Evolutionary conservation across 2,329 filamentous ascomycete genomes (phyloP).

Genomic region (Fusarium acutatum): DNA sequence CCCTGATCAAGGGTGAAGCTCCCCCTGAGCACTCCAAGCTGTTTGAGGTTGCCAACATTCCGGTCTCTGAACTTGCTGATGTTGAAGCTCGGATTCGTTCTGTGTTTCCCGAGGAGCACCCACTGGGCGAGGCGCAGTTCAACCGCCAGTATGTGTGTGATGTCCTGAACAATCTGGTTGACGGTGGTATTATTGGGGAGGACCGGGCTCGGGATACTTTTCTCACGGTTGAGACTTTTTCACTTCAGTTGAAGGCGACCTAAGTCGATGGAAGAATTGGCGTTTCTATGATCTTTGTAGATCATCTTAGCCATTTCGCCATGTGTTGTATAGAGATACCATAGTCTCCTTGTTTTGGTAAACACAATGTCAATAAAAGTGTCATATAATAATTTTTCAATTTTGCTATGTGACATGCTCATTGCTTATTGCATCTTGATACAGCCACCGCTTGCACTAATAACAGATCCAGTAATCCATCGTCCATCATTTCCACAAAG

Average conservation of each 20-base stretch:
- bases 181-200: background rate
- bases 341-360: no score
- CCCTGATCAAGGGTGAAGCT: background rate
- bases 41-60: background rate
- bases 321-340: background rate
- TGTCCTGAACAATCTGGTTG: background rate
- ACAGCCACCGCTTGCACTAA: slow-evolving; percentile 48
- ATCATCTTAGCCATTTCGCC: no score
- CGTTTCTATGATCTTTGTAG: background rate
- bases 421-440: slow-evolving; percentile 43
- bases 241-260: background rate
- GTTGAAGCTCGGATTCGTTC: background rate
- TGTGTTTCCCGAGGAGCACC: fast-evolving
- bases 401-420: no score
- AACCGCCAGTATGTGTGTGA: background rate
- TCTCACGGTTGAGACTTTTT: background rate
- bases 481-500: slow-evolving; percentile 45
- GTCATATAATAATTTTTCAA: fast-evolving
- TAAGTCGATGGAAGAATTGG: background rate
- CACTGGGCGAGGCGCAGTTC: background rate
- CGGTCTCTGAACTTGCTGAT: background rate
- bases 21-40: background rate
- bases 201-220: background rate
- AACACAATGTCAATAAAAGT: background rate
- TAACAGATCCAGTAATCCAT: slow-evolving; percentile 49